Evolutionary conservation across 257 asterid species (phyloP), one percentile per base, ranked within the genome.

Genomic region (Thymus mandschuricus): DNA sequence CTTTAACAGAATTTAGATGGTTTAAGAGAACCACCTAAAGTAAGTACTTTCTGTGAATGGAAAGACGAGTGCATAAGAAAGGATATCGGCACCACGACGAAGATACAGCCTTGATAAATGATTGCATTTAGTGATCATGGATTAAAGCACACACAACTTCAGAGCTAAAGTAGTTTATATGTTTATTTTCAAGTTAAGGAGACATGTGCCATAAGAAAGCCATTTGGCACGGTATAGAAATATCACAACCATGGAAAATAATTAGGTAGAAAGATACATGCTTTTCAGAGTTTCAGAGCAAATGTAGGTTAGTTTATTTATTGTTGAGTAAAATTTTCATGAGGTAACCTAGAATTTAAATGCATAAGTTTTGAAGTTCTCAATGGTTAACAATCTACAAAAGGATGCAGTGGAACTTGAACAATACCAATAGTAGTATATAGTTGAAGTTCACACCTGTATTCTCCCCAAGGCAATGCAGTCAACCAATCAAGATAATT

Each of bases 401-500:
- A 59, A 79, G 52, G 30, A 58, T 72, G 61, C 30, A 61, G 46
- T 43, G 9, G 8, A 61, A 51, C 27, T 1, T 33, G 60, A 45
- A 46, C 6, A 64, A 55, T 45, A 66, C 54, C 10, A 52, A 63
- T 72, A 65, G 13, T 69, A 34, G 58, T 68, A 40, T 46, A 71
- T 64, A 70, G 61, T 33, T 59, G 71, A 71, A 66, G 46, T 30
- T 56, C 81, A 71, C 65, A 95, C 99, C 99, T 95, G 91, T 88
- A 92, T 82, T 87, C 95, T 38, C 99, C 98, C 98, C 99, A 95
- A 31, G 99, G 99, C 84, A 95, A 70, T 3, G 96, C 96, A 74
- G 98, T 95, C 90, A 92, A 87, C 99, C 99, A 95, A 82, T 95
- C 99, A 71, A 95, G 92, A 85, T 95, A 95, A 81, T 92, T 92